Evolutionary conservation across 129 eudicot species (phyloP).

Genomic region (Tanacetum coccineum): DNA sequence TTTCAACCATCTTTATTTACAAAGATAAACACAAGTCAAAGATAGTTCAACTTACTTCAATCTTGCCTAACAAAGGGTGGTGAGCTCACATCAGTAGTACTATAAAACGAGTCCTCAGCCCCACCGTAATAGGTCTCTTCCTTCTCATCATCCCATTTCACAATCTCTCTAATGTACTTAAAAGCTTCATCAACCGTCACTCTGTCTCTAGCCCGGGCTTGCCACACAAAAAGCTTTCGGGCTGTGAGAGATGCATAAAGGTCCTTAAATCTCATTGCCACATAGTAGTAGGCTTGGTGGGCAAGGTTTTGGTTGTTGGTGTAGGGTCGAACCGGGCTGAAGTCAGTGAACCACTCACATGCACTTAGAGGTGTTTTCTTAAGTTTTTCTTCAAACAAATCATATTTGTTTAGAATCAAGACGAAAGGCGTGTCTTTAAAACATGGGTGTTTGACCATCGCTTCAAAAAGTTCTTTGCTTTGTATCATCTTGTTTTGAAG

Average conservation of each 20-base stretch:
- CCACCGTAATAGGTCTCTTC: constrained; percentile 53
- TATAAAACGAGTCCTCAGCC: constrained; percentile 85
- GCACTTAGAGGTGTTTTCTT: constrained; percentile 49
- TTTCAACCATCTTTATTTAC: constrained; percentile 32
- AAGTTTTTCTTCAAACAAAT: constrained; percentile 85
- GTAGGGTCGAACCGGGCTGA: constrained; percentile 76
- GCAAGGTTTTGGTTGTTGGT: constrained; percentile 79
- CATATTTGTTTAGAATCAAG: constrained; percentile 81
- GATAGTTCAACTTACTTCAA: constrained; percentile 22
- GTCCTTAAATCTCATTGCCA: constrained; percentile 94
- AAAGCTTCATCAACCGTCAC: constrained; percentile 85
- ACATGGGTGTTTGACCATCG: constrained; percentile 80
- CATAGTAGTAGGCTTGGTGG: constrained; percentile 87
- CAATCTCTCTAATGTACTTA: constrained; percentile 81
- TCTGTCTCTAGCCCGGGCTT: constrained; percentile 81
- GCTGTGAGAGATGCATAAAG: constrained; percentile 66
- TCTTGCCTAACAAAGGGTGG: constrained; percentile 63
- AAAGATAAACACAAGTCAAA: constrained; percentile 21
- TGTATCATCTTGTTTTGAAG: constrained; percentile 88
- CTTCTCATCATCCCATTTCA: constrained; percentile 95
- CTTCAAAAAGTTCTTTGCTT: constrained; percentile 84
- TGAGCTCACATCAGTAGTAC: constrained; percentile 91
- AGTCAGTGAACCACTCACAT: constrained; percentile 91
- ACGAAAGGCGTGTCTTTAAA: constrained; percentile 95
- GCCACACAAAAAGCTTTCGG: constrained; percentile 91